Percentiles rank a stretch among this genome's conserved stretches.
Evolutionary conservation across 2,329 filamentous ascomycete genomes (phyloP).

Genomic region (Xylariomycetidae sp.): DNA sequence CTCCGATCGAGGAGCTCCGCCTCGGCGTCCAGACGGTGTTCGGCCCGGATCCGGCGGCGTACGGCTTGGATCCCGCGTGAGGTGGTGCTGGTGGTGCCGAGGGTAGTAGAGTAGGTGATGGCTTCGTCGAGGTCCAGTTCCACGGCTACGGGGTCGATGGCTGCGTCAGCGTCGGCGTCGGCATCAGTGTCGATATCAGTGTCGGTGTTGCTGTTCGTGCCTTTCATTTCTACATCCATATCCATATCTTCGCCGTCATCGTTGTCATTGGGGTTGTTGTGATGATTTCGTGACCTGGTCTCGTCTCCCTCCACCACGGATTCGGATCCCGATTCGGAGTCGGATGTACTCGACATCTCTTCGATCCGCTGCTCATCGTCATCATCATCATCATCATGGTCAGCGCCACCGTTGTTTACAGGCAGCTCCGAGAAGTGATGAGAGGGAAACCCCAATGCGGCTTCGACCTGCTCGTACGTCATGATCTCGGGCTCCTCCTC

Average conservation of each 20-base stretch:
- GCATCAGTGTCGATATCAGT: constrained; percentile 11
- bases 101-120: constrained; percentile 12
- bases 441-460: constrained; percentile 25
- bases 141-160: constrained; percentile 6
- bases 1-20: constrained; percentile 17
- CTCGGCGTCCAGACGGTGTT: constrained; percentile 21
- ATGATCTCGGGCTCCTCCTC: constrained; percentile 27
- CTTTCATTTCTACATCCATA: too few species aligned
- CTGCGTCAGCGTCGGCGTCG: constrained; percentile 17
- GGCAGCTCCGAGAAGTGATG: neutral
- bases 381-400: too few species aligned
- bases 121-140: constrained; percentile 22
- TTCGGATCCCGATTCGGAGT: too few species aligned
- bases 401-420: neutral
- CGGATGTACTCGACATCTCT: too few species aligned
- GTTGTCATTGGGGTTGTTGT: constrained; percentile 8
- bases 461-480: constrained; percentile 41
- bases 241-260: too few species aligned
- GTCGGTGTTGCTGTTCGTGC: too few species aligned
- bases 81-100: constrained; percentile 9
- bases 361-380: too few species aligned
- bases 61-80: constrained; percentile 10
- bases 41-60: constrained; percentile 15
- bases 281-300: constrained; percentile 6
- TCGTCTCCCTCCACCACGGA: constrained; percentile 2